phyloP scores from a whole-genome alignment of 2,329 filamentous ascomycete species.

The Zymoseptoria brevis region DNA sequence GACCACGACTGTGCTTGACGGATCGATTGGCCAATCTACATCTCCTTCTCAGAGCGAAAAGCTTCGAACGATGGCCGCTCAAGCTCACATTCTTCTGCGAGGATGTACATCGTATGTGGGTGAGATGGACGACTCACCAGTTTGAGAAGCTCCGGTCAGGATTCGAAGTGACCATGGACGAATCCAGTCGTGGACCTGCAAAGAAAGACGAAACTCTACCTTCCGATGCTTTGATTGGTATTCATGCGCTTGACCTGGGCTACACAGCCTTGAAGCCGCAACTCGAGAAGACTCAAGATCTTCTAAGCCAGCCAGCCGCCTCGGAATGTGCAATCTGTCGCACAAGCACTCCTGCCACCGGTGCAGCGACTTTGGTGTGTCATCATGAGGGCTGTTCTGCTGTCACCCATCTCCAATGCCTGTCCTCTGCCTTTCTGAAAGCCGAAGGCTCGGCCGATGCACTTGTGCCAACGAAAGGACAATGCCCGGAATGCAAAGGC shows the following conservation, averaged over 20 bases:
- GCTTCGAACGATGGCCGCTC: slow-evolving; percentile 78
- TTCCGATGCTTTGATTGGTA: slow-evolving; percentile 18
- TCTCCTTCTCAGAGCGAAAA: slow-evolving; percentile 66
- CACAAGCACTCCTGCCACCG: slow-evolving; percentile 28
- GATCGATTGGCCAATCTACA: slow-evolving; percentile 74
- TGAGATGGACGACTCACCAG: slow-evolving; percentile 46
- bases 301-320: slow-evolving; percentile 33
- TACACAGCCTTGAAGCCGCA: slow-evolving; percentile 44
- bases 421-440: slow-evolving; percentile 45
- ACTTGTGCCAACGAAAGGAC: slow-evolving; percentile 51
- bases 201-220: slow-evolving; percentile 6
- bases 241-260: slow-evolving; percentile 45
- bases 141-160: slow-evolving; percentile 41
- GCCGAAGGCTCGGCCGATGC: slow-evolving; percentile 30
- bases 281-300: slow-evolving; percentile 43
- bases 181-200: slow-evolving; percentile 4
- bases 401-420: slow-evolving; percentile 49
- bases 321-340: slow-evolving; percentile 46
- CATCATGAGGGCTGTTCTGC: slow-evolving; percentile 41
- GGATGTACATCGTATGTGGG: slow-evolving; percentile 65
- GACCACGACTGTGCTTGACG: slow-evolving; percentile 53
- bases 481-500: slow-evolving; percentile 61
- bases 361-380: slow-evolving; percentile 45
- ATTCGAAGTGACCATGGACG: slow-evolving; percentile 38
- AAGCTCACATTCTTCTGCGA: slow-evolving; percentile 67